Evolutionary conservation across 305 asterid genomes (phyloP), one percentile per base, ranked within the genome.

Genomic region (Fraxinus angustifolia): DNA sequence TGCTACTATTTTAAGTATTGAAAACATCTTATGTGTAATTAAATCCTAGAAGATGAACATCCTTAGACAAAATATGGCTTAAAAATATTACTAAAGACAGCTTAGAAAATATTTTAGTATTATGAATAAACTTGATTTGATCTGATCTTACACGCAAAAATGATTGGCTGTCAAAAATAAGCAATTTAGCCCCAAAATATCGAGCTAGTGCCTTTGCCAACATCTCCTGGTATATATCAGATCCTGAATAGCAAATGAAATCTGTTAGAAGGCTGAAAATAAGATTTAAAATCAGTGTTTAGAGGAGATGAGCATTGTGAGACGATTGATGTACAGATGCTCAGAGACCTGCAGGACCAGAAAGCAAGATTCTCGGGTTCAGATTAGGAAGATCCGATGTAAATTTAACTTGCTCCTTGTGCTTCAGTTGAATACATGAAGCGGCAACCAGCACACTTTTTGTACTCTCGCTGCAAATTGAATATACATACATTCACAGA

Each of bases 171-270:
- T 92, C 97, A 83, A 91, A 94, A 71, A 92, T 91, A 67, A 94
- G 97, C 93, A 94, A 83, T 85, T 91, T 94, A 65, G 98, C 97
- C 80, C 94, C 98, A 85, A 86, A 94, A 79, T 88, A 90, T 40
- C 87, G 95, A 85, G 98, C 95, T 78, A 94, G 93, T 50, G 95
- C 97, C 91, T 89, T 94, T 10, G 89, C 93, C 89, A 94, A 83
- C 98, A 91, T 91, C 89, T 94, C 98, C 87, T 94, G 98, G 85
- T 94, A 94, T 67, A 91, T 91, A 81, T 94, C 95, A 45, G 98
- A 94, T 79, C 98, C 98, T 94, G 93, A 78, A 90, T 85, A 73
- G 81, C 73, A 82, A 68, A 82, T 73, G 72, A 75, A 82, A 84
- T 75, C 78, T 73, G 72, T 53, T 23, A 62, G 70, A 76, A 34